Evolutionary conservation across 768 basidiomycete genomes (phyloP).

Genomic region (Butyriboletus loyo): DNA sequence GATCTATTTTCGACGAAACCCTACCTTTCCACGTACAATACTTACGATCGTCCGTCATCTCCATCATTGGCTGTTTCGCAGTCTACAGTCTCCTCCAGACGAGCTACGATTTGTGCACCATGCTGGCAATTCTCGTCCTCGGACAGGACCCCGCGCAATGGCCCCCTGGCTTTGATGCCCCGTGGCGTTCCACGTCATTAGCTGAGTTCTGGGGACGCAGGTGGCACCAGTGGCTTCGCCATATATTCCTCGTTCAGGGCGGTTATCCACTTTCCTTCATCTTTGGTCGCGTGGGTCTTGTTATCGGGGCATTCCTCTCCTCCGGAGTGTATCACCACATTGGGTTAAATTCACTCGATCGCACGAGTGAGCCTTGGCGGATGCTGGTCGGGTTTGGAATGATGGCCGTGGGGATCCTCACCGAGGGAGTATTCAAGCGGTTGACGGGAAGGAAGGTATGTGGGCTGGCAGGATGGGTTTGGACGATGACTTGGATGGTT

Average conservation of each 20-base stretch:
- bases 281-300: constrained; percentile 44
- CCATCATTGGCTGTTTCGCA: not conserved
- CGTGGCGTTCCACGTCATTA: constrained; percentile 35
- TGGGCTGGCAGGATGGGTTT: constrained; percentile 33
- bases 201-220: constrained; percentile 35
- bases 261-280: constrained; percentile 30
- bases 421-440: constrained; percentile 36
- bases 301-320: constrained; percentile 53
- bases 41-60: not conserved
- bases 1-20: not conserved
- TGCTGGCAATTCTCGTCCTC: constrained; percentile 18
- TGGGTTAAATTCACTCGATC: constrained; percentile 46
- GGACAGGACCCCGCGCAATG: constrained; percentile 27
- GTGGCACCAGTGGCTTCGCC: constrained; percentile 40
- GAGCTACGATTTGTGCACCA: constrained; percentile 24
- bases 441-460: constrained; percentile 26
- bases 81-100: constrained; percentile 30
- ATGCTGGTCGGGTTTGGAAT: constrained; percentile 51
- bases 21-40: not conserved
- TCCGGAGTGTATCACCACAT: constrained; percentile 56
- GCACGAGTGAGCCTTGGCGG: constrained; percentile 39
- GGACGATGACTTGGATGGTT: constrained; percentile 31
- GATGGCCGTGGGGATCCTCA: constrained; percentile 47
- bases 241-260: constrained; percentile 30
- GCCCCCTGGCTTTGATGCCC: constrained; percentile 32